phyloP scores from a whole-genome alignment of 1,139 yeast genomes.

The Suhomyces bokatorum region DNA sequence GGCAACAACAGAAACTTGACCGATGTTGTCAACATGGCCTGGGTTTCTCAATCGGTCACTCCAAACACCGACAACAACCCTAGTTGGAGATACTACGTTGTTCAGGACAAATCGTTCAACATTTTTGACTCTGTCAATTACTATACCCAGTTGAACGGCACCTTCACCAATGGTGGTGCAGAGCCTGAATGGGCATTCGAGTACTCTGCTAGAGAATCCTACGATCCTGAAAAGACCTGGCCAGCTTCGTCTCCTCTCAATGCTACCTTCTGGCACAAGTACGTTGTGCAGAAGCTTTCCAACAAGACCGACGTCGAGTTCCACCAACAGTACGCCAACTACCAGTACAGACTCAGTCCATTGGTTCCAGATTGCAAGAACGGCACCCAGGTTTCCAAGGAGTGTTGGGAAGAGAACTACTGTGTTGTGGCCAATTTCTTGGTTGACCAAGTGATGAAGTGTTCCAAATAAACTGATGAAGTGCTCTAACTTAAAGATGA shows the following conservation, averaged over 20 bases:
- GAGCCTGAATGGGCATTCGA: slow-evolving; percentile 59
- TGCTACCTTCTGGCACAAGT: slow-evolving; percentile 58
- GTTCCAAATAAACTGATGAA: no score
- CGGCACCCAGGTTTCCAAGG: slow-evolving; percentile 29
- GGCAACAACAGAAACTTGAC: slow-evolving; percentile 38
- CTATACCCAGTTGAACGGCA: slow-evolving; percentile 53
- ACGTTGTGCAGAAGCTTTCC: slow-evolving; percentile 35
- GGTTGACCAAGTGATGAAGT: slow-evolving; percentile 18
- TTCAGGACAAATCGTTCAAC: slow-evolving; percentile 62
- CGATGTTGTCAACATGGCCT: slow-evolving; percentile 55
- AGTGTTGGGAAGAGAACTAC: slow-evolving; percentile 45
- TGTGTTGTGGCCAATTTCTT: slow-evolving; percentile 35
- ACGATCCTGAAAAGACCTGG: slow-evolving; percentile 49
- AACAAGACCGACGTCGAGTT: slow-evolving; percentile 37
- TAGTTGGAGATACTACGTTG: slow-evolving; percentile 71
- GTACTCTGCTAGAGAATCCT: slow-evolving; percentile 54
- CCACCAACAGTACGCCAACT: slow-evolving; percentile 49
- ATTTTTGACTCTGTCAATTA: slow-evolving; percentile 61
- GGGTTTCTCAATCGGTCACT: slow-evolving; percentile 68
- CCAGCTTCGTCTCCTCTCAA: slow-evolving; percentile 53
- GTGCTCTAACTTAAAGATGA: no score
- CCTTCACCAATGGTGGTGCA: slow-evolving; percentile 46
- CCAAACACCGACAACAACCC: slow-evolving; percentile 61
- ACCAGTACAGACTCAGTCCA: slow-evolving; percentile 56
- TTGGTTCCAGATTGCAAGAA: slow-evolving; percentile 45